phyloP scores from a whole-genome alignment of 257 asterid genomes.

The Salvia hispanica region DNA sequence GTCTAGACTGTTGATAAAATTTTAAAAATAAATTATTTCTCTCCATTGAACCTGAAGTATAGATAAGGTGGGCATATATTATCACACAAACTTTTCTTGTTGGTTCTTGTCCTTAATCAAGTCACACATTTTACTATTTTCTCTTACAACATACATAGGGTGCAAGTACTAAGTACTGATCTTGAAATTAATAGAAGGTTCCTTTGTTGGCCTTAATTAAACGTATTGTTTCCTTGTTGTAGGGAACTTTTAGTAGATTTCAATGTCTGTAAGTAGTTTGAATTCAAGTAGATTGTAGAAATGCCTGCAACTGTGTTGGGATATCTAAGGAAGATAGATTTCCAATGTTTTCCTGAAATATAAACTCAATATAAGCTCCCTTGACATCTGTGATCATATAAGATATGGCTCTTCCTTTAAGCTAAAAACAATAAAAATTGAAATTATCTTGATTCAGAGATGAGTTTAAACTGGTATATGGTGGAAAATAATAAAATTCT shows the following conservation, averaged over 20 bases:
- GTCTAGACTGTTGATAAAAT: background rate
- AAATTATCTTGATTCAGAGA: background rate
- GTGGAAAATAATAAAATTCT: too few relatives aligned
- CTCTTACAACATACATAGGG: background rate
- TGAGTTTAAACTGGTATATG: background rate
- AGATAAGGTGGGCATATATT: background rate
- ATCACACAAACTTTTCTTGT: background rate
- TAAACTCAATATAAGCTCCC: background rate
- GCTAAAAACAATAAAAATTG: background rate
- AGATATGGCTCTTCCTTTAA: slow-evolving; percentile 11
- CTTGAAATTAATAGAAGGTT: background rate
- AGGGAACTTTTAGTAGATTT: background rate
- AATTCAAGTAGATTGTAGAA: too few relatives aligned
- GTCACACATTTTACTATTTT: slow-evolving; percentile 3
- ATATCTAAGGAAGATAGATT: too few relatives aligned
- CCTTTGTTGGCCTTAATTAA: background rate
- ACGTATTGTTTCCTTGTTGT: background rate
- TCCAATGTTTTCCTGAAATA: too few relatives aligned
- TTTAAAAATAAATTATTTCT: background rate
- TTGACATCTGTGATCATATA: slow-evolving; percentile 1
- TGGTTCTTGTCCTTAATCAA: background rate
- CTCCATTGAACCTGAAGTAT: slow-evolving; percentile 19
- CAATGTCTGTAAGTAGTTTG: background rate
- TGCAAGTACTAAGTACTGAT: slow-evolving; percentile 18
- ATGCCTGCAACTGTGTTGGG: too few relatives aligned